These are phyloP conservation scores for Globisporangium paroecandrum DNA, from an alignment of 352 stramenopile genomes.

Conservation along the genomic window DNA sequence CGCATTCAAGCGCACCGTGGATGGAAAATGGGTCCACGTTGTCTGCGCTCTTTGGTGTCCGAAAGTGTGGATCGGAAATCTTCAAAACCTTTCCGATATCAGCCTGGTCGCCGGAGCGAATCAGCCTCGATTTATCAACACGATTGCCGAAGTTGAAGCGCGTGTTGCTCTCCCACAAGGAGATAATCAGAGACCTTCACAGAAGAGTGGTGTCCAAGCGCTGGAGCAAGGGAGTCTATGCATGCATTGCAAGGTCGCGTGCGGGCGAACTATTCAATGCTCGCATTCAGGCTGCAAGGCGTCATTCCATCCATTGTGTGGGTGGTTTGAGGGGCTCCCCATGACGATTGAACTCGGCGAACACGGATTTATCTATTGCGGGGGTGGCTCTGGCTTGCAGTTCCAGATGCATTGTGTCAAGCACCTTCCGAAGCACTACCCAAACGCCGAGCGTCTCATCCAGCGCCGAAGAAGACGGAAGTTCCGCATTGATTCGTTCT, in stretches of 20 bases:
- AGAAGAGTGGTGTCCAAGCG: slow-evolving; percentile 17
- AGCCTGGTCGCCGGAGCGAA: slow-evolving; percentile 45
- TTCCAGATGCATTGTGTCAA: slow-evolving; percentile 64
- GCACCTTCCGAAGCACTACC: slow-evolving; percentile 54
- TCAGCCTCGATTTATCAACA: slow-evolving; percentile 53
- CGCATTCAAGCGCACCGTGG: slow-evolving; percentile 83
- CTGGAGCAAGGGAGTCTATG: slow-evolving; percentile 50
- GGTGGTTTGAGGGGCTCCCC: slow-evolving; percentile 77
- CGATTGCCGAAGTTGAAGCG: slow-evolving; percentile 45
- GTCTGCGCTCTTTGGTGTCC: slow-evolving; percentile 89
- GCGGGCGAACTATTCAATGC: slow-evolving; percentile 70
- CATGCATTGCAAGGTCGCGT: slow-evolving; percentile 70
- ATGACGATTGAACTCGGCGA: slow-evolving; percentile 59
- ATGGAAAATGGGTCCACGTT: slow-evolving; percentile 87
- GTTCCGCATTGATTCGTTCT: slow-evolving; percentile 79
- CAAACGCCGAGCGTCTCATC: slow-evolving; percentile 33
- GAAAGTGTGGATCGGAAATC: slow-evolving; percentile 81
- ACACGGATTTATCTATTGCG: slow-evolving; percentile 61
- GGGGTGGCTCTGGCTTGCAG: slow-evolving; percentile 63
- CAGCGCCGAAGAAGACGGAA: slow-evolving; percentile 49
- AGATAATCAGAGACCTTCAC: slow-evolving; percentile 14
- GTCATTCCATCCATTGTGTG: slow-evolving; percentile 84
- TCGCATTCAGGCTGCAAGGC: slow-evolving; percentile 43
- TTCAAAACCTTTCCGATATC: slow-evolving; percentile 77
- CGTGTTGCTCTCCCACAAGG: slow-evolving; percentile 22